phyloP scores from a whole-genome alignment of 2,329 filamentous ascomycete species.

The Ophiostoma triangulosporum region DNA sequence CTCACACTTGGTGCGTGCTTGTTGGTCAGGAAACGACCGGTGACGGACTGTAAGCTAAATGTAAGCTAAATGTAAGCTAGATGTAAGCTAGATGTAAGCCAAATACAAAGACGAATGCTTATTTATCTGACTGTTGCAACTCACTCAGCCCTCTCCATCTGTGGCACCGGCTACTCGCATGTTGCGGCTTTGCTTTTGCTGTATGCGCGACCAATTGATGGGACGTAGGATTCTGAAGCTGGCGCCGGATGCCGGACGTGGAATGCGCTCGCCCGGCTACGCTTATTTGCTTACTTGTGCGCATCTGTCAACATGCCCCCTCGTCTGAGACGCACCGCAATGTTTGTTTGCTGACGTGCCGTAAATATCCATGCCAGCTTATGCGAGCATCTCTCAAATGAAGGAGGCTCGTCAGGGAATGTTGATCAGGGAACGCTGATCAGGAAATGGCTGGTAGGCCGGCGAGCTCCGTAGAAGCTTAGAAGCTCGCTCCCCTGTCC shows the following conservation, averaged over 20 bases:
- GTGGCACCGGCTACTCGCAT: background rate
- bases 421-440: background rate
- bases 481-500: too few species aligned
- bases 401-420: background rate
- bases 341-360: background rate
- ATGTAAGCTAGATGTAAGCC: background rate
- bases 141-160: background rate
- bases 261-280: background rate
- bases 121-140: background rate
- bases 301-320: background rate
- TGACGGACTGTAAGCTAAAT: too few species aligned
- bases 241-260: background rate
- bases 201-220: background rate
- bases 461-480: background rate
- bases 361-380: background rate
- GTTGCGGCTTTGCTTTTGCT: background rate
- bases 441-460: background rate
- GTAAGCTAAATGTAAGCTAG: background rate
- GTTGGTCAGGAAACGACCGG: too few species aligned
- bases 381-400: background rate
- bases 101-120: too few species aligned
- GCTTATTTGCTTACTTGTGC: background rate
- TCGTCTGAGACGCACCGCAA: background rate
- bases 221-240: too few species aligned
- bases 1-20: background rate